These are phyloP conservation scores for Yamadazyma sp. DNA, from an alignment of 1,139 yeast species.

Conservation along the genomic window DNA sequence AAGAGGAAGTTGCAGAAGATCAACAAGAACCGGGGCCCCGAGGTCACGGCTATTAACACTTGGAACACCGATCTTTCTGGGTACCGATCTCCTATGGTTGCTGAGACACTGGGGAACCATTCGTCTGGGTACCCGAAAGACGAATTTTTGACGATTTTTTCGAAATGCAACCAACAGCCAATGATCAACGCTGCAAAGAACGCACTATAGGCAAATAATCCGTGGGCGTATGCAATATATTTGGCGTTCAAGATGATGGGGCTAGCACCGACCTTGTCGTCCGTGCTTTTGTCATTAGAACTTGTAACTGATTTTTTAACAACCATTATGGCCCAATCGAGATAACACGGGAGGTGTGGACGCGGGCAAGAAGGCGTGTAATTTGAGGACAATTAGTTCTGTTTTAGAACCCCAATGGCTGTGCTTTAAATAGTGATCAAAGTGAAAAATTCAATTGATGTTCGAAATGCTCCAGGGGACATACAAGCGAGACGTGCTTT, in stretches of 20 bases:
- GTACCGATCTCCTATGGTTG: slow-evolving; percentile 93
- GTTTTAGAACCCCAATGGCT: too few species aligned
- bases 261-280: background rate
- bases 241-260: slow-evolving; percentile 50
- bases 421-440: too few species aligned
- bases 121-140: slow-evolving; percentile 92
- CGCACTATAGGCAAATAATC: slow-evolving; percentile 68
- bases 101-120: slow-evolving; percentile 98
- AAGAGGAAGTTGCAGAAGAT: slow-evolving; percentile 59
- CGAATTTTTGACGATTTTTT: slow-evolving; percentile 85
- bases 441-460: too few species aligned
- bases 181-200: slow-evolving; percentile 71
- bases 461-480: too few species aligned
- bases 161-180: slow-evolving; percentile 74
- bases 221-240: slow-evolving; percentile 68
- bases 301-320: background rate
- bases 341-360: too few species aligned
- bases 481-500: too few species aligned
- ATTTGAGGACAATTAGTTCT: too few species aligned
- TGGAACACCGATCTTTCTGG: slow-evolving; percentile 95
- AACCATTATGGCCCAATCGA: background rate
- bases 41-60: slow-evolving; percentile 71
- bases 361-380: too few species aligned
- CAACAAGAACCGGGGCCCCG: slow-evolving; percentile 84
- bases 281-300: background rate